A percentile compares a stretch with the other conserved stretches of the same genome.
phyloP scores from a whole-genome alignment of 257 asterid species.

The Solanum ossicruentum region DNA sequence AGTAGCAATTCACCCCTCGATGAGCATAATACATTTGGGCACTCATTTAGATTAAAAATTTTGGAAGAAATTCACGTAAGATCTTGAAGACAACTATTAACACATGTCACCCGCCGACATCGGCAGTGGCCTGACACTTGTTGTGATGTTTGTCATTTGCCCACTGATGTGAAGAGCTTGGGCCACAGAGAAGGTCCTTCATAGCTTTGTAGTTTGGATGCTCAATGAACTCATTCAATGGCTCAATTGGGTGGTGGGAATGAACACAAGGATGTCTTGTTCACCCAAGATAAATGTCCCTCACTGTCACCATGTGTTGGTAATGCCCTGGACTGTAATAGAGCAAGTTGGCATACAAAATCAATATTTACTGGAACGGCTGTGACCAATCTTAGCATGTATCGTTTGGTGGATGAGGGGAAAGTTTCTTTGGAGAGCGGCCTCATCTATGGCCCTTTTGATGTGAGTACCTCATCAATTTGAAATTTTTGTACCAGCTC shows the following conservation, averaged over 20 bases:
- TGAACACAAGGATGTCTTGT: neutral
- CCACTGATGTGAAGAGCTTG: too few species aligned
- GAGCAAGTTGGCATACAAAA: neutral
- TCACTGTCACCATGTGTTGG: neutral
- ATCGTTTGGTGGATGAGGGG: neutral
- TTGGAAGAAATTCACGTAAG: too few species aligned
- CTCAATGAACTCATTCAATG: too few species aligned
- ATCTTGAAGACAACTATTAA: too few species aligned
- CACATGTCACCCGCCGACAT: too few species aligned
- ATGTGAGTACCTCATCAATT: neutral
- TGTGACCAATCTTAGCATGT: neutral
- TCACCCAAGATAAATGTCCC: neutral
- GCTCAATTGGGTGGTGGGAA: neutral
- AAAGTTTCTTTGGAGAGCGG: neutral
- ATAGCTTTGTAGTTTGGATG: too few species aligned
- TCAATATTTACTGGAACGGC: neutral
- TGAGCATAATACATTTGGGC: too few species aligned
- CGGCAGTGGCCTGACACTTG: too few species aligned
- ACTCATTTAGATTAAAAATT: too few species aligned
- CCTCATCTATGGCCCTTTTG: neutral
- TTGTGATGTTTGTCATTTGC: too few species aligned
- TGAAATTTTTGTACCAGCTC: neutral
- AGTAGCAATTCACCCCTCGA: too few species aligned
- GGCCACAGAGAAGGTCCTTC: too few species aligned
- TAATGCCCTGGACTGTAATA: neutral